Evolutionary conservation across 2,329 filamentous ascomycete genomes (phyloP), one percentile per base, ranked within the genome.

Genomic region (Colletotrichum sp.): DNA sequence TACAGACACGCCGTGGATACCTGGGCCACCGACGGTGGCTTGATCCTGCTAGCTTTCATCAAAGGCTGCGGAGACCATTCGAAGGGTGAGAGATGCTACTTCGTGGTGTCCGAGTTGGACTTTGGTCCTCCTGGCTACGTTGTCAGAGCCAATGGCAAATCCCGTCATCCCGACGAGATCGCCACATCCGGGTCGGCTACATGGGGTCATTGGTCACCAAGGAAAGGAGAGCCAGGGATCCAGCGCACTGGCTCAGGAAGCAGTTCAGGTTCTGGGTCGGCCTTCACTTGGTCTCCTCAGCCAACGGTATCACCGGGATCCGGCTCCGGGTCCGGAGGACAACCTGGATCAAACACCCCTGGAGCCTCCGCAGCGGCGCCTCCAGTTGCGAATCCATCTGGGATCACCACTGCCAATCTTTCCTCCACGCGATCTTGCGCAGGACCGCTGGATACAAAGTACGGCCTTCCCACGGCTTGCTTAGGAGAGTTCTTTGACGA

Each of bases 31-130:
- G 57, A 77, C 3, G 67, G 78, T 2, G 80, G 78, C 4, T 57
- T 82, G 21, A 60, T 84, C 36, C 78, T 84, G 6, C 79, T 84
- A 21, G 79, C 79, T 16, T 80, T 80, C 36, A 76, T 77, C 8
- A 44, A 76, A 2, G 80, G 81, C 30, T 83, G 82, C 63, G 80
- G 80, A 12, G 79, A 78, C 62, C 79, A 79, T n/a, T 71, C 70
- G 13, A 76, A 77, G 10, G 79, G 79, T 30, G 79, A 84, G 26
- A 76, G 83, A 18, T 83, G 82, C 78, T 84, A 80, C 67, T 83
- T 83, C 72, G 74, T 79, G 21, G 80, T 79, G 49, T 78, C 70
- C 8, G 68, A 66, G 10, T 32, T 83, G 4, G 71, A 76, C 2
- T 75, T 78, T 28, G 65, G 80, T 8, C 62, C 70, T 8, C 44